phyloP scores from a whole-genome alignment of 2,329 filamentous ascomycete genomes.

The Monilinia fructigena region DNA sequence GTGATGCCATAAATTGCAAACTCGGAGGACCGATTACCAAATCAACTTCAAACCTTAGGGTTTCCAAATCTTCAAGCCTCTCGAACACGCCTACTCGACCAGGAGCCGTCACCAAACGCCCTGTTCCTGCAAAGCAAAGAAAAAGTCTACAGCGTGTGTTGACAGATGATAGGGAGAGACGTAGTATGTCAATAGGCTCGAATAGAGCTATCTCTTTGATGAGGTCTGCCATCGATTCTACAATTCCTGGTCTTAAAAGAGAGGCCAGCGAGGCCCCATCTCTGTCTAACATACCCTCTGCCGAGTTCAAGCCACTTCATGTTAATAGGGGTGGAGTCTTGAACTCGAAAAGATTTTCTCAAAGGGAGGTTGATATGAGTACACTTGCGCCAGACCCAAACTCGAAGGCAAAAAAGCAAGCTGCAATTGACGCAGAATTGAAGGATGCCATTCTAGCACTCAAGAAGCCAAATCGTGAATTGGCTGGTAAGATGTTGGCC shows the following conservation, averaged over 20 bases:
- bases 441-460: constrained; percentile 71
- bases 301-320: constrained; percentile 42
- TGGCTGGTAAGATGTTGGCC: constrained; percentile 64
- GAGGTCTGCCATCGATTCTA: constrained; percentile 65
- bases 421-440: constrained; percentile 66
- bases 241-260: constrained; percentile 62
- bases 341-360: constrained; percentile 47
- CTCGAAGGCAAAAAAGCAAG: constrained; percentile 62
- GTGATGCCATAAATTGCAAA: constrained; percentile 69
- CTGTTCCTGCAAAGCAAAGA: constrained; percentile 45
- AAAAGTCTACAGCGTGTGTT: constrained; percentile 61
- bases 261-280: constrained; percentile 62
- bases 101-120: constrained; percentile 52
- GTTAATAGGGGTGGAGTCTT: constrained; percentile 41
- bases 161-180: constrained; percentile 56
- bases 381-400: constrained; percentile 54
- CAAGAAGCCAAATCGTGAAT: constrained; percentile 71
- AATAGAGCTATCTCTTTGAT: constrained; percentile 61
- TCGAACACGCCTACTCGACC: constrained; percentile 48
- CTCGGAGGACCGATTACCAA: constrained; percentile 68
- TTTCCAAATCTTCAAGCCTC: constrained; percentile 47
- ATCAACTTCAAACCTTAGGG: constrained; percentile 53
- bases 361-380: constrained; percentile 54
- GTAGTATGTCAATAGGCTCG: constrained; percentile 57
- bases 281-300: constrained; percentile 50